phyloP scores from a whole-genome alignment of 768 basidiomycete species.

The button mushroom (Agaricus bisporus) region DNA sequence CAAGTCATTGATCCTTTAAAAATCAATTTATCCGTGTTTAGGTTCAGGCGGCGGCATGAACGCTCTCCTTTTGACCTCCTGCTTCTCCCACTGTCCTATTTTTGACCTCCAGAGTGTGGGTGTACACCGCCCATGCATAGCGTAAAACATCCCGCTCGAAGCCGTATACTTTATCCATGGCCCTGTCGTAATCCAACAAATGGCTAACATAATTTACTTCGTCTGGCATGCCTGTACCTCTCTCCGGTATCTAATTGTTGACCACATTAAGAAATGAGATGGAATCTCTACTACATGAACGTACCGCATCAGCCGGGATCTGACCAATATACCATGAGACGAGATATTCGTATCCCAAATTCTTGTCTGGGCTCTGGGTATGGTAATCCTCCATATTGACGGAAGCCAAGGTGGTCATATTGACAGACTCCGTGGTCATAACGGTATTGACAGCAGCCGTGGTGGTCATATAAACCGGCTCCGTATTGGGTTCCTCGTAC shows the following conservation, averaged over 20 bases:
- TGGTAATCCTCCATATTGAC: conserved; percentile 11
- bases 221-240: conserved; percentile 51
- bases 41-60: not conserved
- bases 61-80: not conserved
- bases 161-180: conserved; percentile 24
- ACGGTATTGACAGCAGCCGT: conserved; percentile 21
- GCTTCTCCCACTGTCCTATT: not conserved
- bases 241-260: conserved; percentile 32
- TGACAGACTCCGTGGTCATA: conserved; percentile 42
- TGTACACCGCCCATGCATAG: conserved; percentile 34
- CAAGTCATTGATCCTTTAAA: not conserved
- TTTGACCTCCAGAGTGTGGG: conserved; percentile 15
- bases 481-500: conserved; percentile 21
- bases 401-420: conserved; percentile 28
- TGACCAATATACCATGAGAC: conserved; percentile 51
- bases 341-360: conserved; percentile 44
- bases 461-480: conserved; percentile 39
- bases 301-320: conserved; percentile 46
- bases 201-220: conserved; percentile 43
- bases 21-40: not conserved
- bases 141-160: conserved; percentile 26
- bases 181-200: conserved; percentile 40
- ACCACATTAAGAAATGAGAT: not conserved
- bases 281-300: conserved; percentile 14
- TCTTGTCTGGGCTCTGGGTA: conserved; percentile 3